Evolutionary conservation across 352 stramenopile species (phyloP), one percentile per base, ranked within the genome.

Genomic region (Globisporangium abappressorium): DNA sequence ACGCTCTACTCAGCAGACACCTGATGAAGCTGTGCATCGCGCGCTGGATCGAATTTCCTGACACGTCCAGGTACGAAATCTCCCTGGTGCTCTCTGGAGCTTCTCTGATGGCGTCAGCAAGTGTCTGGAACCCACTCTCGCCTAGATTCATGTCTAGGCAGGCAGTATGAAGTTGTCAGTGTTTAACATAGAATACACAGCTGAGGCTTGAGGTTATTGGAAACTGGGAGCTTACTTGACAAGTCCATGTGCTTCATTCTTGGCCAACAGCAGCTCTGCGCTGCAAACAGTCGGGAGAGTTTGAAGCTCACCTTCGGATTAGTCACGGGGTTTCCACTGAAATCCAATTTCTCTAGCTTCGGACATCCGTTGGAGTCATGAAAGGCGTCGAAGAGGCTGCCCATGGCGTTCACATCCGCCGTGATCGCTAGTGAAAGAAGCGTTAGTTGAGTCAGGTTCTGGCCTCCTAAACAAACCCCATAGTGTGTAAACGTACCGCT

Each of bases 31-130:
- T 58, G 20, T 78, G 66, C 4, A 84, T 71, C 3, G 74, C 73
- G 5, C 61, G 64, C 36, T 47, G 33, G 26, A 81, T 72, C 1
- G 22, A 46, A 46, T 86, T 86, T 28, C 70, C 61, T 28, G 72
- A 79, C 8, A 84, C 15, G 24, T 86, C 76, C 30, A 84, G 67
- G 49, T 75, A 38, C 36, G 66, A 56, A 0, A 84, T 53, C 11
- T 28, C 20, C 5, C n/a, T 22, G 5, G 24, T 36, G 20, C 30
- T 71, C 41, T 36, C 14, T 56, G 56, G 57, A 7, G 46, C 51
- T 54, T 65, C n/a, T 22, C 64, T n/a, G 30, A 85, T 57, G 4
- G 66, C 68, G 15, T 59, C 61, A 5, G 62, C 36, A 3, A 83
- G 60, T 26, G 57, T 65, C 11, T 12, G 47, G 64, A 80, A 59